Evolutionary conservation across 1,284 basidiomycete genomes (phyloP), one percentile per base, ranked within the genome.

Genomic region (Schizophyllum amplum): DNA sequence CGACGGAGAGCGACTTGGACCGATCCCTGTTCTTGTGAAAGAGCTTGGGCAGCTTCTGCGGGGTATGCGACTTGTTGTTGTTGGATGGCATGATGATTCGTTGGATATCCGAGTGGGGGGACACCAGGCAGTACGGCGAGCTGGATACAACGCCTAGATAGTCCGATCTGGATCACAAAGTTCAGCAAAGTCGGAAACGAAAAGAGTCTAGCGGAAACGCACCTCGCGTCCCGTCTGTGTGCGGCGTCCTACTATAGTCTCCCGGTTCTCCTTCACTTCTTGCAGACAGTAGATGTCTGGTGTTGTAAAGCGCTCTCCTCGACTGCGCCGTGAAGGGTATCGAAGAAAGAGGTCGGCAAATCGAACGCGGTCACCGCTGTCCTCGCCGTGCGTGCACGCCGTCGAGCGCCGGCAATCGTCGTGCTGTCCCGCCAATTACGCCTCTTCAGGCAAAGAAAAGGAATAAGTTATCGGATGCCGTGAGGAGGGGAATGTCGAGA

Each of bases 1-100:
- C 59, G 22, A 55, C 46, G 27, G 54, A 55, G 24, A 59, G 49
- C 3, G 52, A 54, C 46, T 57, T 57, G 49, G 53, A 57, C 49
- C 58, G 55, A 50, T 59, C 53, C 49, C 59, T 55, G 15, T 57
- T 42, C 33, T 42, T 42, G 33, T 42, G 33, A 17, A 42, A 42
- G 33, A 42, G 33, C 33, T 42, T 42, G 33, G 33, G 33, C 33
- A 42, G 33, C 33, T 42, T 42, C 33, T 42, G 33, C 33, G 33
- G 33, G 13, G 33, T 42, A 17, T 42, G 33, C 13, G 33, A 42
- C 33, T 42, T 42, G 33, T 17, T 17, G 33, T 17, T 17, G 33
- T 42, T 42, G 7, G 33, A 42, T 42, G 33, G 33, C 33, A 42
- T 42, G 33, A 9, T 42, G 33, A 17, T 9, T 3, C 33, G 3